phyloP scores from a whole-genome alignment of 257 asterid species.

The Nicotiana noctiflora region DNA sequence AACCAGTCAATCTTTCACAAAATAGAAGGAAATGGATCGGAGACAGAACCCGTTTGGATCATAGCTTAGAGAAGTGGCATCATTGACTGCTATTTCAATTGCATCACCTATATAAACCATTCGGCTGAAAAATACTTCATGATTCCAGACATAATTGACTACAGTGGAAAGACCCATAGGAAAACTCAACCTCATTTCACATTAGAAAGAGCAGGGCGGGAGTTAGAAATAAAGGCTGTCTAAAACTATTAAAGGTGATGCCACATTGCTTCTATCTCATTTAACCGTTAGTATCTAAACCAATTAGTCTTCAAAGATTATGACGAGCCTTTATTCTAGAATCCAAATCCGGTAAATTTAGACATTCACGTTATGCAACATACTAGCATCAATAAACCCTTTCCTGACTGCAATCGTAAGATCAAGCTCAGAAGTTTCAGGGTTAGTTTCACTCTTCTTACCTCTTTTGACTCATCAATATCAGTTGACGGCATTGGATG shows the following conservation, averaged over 20 bases:
- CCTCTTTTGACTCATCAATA: conserved; percentile 48
- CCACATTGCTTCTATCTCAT: not conserved
- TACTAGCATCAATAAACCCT: not conserved
- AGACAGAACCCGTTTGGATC: not conserved
- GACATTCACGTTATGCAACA: not conserved
- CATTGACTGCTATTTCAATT: not conserved
- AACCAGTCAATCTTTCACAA: not conserved
- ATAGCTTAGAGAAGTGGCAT: not conserved
- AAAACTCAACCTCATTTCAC: not conserved
- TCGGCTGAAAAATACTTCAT: not conserved
- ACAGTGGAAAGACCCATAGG: not conserved
- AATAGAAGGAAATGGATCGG: not conserved
- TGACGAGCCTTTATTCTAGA: not conserved
- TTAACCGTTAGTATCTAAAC: not conserved
- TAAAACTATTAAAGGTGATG: not conserved
- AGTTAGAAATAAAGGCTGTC: not conserved
- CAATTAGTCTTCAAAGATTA: not conserved
- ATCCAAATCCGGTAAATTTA: not conserved
- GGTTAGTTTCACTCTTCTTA: too few species aligned
- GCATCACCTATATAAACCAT: not conserved
- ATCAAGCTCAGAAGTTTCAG: too few species aligned
- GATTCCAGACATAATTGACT: not conserved
- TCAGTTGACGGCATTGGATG: conserved; percentile 45
- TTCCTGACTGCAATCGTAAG: too few species aligned
- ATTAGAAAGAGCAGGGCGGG: not conserved